phyloP scores from a whole-genome alignment of 441 rosid species.

The Brassica hybrid region DNA sequence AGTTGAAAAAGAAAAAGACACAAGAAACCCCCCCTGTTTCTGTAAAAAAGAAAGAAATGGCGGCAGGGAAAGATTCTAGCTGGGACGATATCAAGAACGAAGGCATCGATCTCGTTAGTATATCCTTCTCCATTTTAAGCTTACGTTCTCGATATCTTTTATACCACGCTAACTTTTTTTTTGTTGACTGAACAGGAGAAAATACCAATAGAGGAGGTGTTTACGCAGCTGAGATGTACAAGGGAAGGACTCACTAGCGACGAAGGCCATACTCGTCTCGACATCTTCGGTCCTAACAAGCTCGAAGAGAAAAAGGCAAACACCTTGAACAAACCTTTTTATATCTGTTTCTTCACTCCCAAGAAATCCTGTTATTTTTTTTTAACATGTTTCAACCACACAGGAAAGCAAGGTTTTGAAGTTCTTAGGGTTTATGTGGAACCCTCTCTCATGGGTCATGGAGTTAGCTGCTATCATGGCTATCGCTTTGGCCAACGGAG shows the following conservation, averaged over 20 bases:
- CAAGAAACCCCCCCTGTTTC: constrained; percentile 16
- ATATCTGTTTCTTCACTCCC: constrained; percentile 20
- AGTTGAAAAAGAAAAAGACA: neutral
- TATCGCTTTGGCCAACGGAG: constrained; percentile 66
- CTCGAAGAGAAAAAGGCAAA: constrained; percentile 65
- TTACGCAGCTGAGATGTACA: constrained; percentile 58
- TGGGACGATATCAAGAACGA: constrained; percentile 74
- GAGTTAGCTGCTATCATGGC: constrained; percentile 74
- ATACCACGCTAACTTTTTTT: neutral
- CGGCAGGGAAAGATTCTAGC: constrained; percentile 55
- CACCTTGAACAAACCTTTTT: neutral
- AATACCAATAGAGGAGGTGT: constrained; percentile 61
- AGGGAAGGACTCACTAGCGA: constrained; percentile 55
- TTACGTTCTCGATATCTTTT: neutral
- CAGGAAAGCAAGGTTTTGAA: constrained; percentile 86
- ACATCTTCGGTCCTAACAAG: constrained; percentile 65
- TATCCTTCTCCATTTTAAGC: neutral
- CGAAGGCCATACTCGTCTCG: constrained; percentile 57
- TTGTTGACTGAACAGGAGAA: constrained; percentile 47
- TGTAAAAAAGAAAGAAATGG: constrained; percentile 39
- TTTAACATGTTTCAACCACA: neutral
- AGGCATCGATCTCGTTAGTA: constrained; percentile 59
- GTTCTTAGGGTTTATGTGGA: constrained; percentile 72
- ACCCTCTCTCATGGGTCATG: constrained; percentile 74
- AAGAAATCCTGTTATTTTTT: neutral